A percentile compares a stretch with the other conserved stretches of the same genome.
phyloP scores from a whole-genome alignment of 768 basidiomycete genomes.

The Mrakia hoshinonis region DNA sequence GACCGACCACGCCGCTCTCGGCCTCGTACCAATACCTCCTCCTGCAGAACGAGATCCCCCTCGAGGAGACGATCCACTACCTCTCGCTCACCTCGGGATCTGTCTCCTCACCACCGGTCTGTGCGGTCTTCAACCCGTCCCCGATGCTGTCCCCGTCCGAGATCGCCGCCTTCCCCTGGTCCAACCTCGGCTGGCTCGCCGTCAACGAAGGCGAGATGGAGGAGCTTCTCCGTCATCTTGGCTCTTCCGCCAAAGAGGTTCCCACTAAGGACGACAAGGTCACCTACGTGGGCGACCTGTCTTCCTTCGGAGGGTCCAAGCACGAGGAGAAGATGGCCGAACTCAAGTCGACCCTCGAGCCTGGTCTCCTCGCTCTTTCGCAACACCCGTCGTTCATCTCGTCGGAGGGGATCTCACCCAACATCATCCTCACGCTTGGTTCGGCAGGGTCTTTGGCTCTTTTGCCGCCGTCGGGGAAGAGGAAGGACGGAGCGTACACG shows the following conservation, averaged over 20 bases:
- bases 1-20: constrained; percentile 30
- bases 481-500: constrained; percentile 3
- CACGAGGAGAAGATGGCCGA: constrained; percentile 1
- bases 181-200: constrained; percentile 40
- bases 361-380: not conserved
- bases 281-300: not conserved
- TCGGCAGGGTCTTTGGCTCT: constrained; percentile 34
- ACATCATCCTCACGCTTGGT: constrained; percentile 38
- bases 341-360: constrained; percentile 15
- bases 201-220: constrained; percentile 44
- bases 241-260: not conserved
- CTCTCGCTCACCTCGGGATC: constrained; percentile 33
- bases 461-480: not conserved
- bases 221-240: constrained; percentile 31
- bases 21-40: constrained; percentile 38
- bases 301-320: not conserved
- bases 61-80: constrained; percentile 36
- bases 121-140: constrained; percentile 44
- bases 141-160: constrained; percentile 41
- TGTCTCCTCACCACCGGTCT: constrained; percentile 25
- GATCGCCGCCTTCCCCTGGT: constrained; percentile 41
- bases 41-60: constrained; percentile 45
- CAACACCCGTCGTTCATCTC: constrained; percentile 22
- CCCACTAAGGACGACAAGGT: not conserved
- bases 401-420: too few species aligned